Evolutionary conservation across 208 protist species (phyloP), one percentile per base, ranked within the genome.

Genomic region (Porcisia deanei): DNA sequence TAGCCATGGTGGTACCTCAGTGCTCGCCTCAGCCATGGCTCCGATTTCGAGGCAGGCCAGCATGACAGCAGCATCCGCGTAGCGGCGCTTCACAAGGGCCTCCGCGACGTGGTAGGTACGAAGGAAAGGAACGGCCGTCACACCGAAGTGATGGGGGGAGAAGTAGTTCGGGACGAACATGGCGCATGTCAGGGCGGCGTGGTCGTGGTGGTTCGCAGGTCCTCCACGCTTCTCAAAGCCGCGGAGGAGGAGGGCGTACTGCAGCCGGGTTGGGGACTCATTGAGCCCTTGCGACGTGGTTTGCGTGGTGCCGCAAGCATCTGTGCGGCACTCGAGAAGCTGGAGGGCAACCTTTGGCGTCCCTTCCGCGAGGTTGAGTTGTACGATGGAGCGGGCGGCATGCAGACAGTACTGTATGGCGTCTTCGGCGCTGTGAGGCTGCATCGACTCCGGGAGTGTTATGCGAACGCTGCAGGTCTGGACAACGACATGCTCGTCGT

Each of bases 81-180:
- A 84, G 39, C 74, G 75, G 41, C 81, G 74, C 68, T 67, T 66
- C 66, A 79, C 79, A 71, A 89, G 66, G n/a, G 92, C 92, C 7
- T 82, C 85, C 0, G 72, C 67, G 52, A 91, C 88, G 80, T 97
- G 86, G 68, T 90, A 94, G 43, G 80, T 87, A 69, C 86, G 86
- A 71, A 94, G 93, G 41, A 81, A 81, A 39, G 75, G 81, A 10
- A 82, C 84, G n/a, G 30, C 52, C 1, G 77, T 30, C 4, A 75
- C 64, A 7, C 92, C 92, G 84, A 96, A 96, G 80, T 91, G 85
- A 34, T 57, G 58, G 14, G 90, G 85, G 9, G 83, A 72, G 71
- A 91, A 96, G 73, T 86, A 96, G 73, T 96, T 96, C 12, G 90
- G 88, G 43, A 96, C 82, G 34, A 52, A 57, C 49, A 70, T 34